Conservation (phyloP, 2,329 filamentous ascomycete species). For the Coniochaeta prunicola region DNA sequence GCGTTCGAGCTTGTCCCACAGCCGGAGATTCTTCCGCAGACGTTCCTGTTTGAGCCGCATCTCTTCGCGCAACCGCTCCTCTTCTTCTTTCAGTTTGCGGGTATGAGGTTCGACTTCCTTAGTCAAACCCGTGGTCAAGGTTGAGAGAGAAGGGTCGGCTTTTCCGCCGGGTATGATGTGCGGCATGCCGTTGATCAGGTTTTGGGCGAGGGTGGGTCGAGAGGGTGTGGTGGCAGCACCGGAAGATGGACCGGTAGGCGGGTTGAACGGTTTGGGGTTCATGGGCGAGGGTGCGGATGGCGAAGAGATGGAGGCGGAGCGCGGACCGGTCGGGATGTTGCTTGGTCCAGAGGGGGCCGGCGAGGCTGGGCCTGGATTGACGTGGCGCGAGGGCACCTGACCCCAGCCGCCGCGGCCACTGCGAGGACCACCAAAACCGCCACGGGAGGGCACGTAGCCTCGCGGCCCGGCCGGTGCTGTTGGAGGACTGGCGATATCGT, state of each 20-base stretch:
- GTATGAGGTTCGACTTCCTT: slow-evolving; percentile 48
- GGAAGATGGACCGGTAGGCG: slow-evolving; percentile 43
- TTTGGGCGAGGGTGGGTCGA: slow-evolving; percentile 43
- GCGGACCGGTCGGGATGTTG: slow-evolving; percentile 41
- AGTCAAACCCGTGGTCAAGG: slow-evolving; percentile 38
- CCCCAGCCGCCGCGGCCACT: slow-evolving; percentile 39
- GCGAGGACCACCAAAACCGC: slow-evolving; percentile 34
- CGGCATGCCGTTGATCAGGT: slow-evolving; percentile 42
- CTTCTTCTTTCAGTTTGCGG: slow-evolving; percentile 47
- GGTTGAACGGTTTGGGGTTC: slow-evolving; percentile 42
- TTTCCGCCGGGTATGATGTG: slow-evolving; percentile 48
- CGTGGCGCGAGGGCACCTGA: slow-evolving; percentile 16
- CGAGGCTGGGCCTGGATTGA: slow-evolving; percentile 14
- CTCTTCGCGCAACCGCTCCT: slow-evolving; percentile 49
- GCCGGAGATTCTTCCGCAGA: slow-evolving; percentile 42
- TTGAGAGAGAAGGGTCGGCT: slow-evolving; percentile 37
- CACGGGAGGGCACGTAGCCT: slow-evolving; percentile 39
- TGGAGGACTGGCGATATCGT: slow-evolving; percentile 36
- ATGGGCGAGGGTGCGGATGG: slow-evolving; percentile 20
- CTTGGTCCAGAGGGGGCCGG: slow-evolving; percentile 28
- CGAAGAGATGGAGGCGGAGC: slow-evolving; percentile 26
- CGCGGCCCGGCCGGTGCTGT: slow-evolving; percentile 47
- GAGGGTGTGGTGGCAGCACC: slow-evolving; percentile 25
- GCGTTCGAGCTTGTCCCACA: slow-evolving; percentile 47
- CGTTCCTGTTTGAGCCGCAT: slow-evolving; percentile 46